Percentiles rank a stretch among this genome's conserved stretches.
phyloP scores from a whole-genome alignment of 176 grass and related monocot genomes.

The Oryza coarctata region DNA sequence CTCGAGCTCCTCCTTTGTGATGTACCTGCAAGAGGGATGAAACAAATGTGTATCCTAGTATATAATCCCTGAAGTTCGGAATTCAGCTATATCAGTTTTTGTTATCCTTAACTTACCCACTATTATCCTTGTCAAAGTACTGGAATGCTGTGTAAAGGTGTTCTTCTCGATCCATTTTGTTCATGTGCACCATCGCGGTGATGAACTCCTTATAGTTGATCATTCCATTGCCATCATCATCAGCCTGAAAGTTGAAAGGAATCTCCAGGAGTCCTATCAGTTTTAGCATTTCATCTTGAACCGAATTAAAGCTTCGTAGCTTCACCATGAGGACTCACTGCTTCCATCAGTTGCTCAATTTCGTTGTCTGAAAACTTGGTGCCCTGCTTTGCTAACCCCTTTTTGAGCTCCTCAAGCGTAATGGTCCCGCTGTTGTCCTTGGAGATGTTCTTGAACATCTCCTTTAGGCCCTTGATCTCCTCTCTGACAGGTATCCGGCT shows the following conservation, averaged over 20 bases:
- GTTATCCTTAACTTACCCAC: slow-evolving; percentile 46
- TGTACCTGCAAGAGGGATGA: slow-evolving; percentile 41
- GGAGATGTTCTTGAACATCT: slow-evolving; percentile 91
- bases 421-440: slow-evolving; percentile 84
- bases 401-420: slow-evolving; percentile 75
- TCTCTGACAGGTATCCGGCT: slow-evolving; percentile 87
- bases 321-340: slow-evolving; percentile 45
- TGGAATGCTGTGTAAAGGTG: slow-evolving; percentile 86
- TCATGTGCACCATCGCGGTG: slow-evolving; percentile 74
- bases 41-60: background rate
- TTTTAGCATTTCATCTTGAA: background rate
- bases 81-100: background rate
- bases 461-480: slow-evolving; percentile 78
- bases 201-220: slow-evolving; percentile 78
- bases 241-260: slow-evolving; percentile 46
- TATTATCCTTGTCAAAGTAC: slow-evolving; percentile 74
- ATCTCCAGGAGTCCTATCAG: background rate
- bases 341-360: slow-evolving; percentile 78
- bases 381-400: slow-evolving; percentile 69
- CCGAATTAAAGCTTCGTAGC: background rate
- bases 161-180: slow-evolving; percentile 71
- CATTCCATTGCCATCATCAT: slow-evolving; percentile 73
- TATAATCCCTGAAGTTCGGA: background rate
- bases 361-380: slow-evolving; percentile 70
- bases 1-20: slow-evolving; percentile 77